A percentile compares a stretch with the other conserved stretches of the same genome.
Evolutionary conservation across 192 early-diverging fungal species (phyloP).

Genomic region (Backusella luteola): DNA sequence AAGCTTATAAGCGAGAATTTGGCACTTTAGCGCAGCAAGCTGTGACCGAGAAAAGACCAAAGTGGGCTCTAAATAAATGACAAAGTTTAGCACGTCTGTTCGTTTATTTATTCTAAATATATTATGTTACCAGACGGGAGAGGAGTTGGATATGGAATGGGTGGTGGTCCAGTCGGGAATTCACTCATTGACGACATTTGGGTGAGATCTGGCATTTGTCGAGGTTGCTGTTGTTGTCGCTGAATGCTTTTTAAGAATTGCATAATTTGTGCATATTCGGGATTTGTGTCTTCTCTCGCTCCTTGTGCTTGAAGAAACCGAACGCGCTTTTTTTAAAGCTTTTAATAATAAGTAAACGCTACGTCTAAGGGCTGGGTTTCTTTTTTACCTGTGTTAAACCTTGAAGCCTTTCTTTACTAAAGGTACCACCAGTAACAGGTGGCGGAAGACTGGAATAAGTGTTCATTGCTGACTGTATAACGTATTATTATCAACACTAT

Average conservation of each 20-base stretch:
- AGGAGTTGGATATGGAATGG: neutral
- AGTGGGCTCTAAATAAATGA: neutral
- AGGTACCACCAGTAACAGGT: neutral
- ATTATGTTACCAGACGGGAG: neutral
- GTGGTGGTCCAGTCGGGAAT: neutral
- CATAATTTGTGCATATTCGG: constrained; percentile 74
- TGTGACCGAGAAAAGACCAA: constrained; percentile 61
- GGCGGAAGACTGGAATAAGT: neutral
- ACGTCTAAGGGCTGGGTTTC: neutral
- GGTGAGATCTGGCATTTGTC: constrained; percentile 10
- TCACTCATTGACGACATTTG: neutral
- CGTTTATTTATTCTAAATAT: neutral
- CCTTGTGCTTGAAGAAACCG: constrained; percentile 60
- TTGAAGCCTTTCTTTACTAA: constrained; percentile 26
- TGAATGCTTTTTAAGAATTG: constrained; percentile 51
- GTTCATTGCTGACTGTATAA: neutral
- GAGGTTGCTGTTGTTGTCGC: constrained; percentile 23
- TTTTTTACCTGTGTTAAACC: constrained; percentile 20
- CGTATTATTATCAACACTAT: no score
- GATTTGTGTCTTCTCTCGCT: constrained; percentile 76
- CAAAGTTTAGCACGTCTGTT: neutral
- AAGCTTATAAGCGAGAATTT: constrained; percentile 83
- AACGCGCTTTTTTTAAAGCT: constrained; percentile 22
- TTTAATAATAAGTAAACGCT: neutral
- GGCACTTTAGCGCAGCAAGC: constrained; percentile 65